Conservation (phyloP, 352 stramenopile genomes). For the Globisporangium alternatum region DNA sequence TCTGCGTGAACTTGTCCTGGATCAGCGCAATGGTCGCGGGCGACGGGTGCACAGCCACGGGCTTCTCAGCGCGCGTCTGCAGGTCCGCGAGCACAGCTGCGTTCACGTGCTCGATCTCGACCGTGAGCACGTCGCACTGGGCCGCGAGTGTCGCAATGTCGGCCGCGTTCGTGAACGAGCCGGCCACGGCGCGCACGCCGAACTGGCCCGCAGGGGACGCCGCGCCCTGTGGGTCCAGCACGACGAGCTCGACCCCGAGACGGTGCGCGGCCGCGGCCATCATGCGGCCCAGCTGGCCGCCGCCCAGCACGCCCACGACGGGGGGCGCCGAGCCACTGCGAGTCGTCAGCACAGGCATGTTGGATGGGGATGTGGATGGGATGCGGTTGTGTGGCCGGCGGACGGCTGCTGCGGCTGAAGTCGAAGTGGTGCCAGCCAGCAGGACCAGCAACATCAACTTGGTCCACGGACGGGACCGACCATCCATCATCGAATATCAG, state of each 20-base stretch:
- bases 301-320: constrained; percentile 91
- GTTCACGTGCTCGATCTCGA: constrained; percentile 99
- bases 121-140: constrained; percentile 93
- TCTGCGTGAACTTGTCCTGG: constrained; percentile 97
- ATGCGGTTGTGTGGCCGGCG: background rate
- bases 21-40: constrained; percentile 94
- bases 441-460: constrained; percentile 17
- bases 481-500: constrained; percentile 7
- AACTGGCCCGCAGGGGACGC: constrained; percentile 71
- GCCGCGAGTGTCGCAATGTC: constrained; percentile 70
- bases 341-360: constrained; percentile 55
- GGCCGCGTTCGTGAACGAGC: constrained; percentile 69
- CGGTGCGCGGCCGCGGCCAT: constrained; percentile 96
- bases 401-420: background rate
- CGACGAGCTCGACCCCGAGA: constrained; percentile 90
- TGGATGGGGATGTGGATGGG: background rate
- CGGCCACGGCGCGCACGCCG: constrained; percentile 64
- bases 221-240: constrained; percentile 90
- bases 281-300: constrained; percentile 98
- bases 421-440: constrained; percentile 18
- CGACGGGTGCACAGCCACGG: constrained; percentile 70
- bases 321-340: constrained; percentile 37
- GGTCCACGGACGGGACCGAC: background rate
- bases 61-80: constrained; percentile 34
- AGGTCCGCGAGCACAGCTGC: constrained; percentile 89